phyloP scores from a whole-genome alignment of 495 filamentous ascomycete genomes.

The Neurospora sp. region DNA sequence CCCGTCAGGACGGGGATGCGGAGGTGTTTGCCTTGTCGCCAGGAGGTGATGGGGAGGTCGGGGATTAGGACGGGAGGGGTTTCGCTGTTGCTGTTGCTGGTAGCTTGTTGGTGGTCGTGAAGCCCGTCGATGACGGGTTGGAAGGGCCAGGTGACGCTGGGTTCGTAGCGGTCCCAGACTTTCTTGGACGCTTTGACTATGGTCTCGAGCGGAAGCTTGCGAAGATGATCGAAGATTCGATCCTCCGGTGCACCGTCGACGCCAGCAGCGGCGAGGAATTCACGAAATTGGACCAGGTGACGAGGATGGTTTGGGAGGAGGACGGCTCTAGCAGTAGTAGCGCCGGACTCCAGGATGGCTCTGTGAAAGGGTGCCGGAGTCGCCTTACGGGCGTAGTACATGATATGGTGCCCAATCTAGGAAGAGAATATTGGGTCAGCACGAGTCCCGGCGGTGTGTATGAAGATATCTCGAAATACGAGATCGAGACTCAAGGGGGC shows the following conservation, averaged over 20 bases:
- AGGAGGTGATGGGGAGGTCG: conserved; percentile 45
- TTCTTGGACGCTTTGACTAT: conserved; percentile 39
- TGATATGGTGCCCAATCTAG: conserved; percentile 55
- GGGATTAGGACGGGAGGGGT: conserved; percentile 35
- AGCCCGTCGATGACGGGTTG: conserved; percentile 55
- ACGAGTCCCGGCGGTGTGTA: background rate
- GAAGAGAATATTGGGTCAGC: conserved; percentile 4
- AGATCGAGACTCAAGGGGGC: background rate
- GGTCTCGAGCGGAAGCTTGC: conserved; percentile 32
- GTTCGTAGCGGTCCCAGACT: conserved; percentile 44
- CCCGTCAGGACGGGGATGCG: conserved; percentile 54
- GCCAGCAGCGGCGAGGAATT: conserved; percentile 42
- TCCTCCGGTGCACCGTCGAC: conserved; percentile 30
- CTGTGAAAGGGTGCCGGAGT: conserved; percentile 43
- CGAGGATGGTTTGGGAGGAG: conserved; percentile 44
- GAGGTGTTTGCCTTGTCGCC: conserved; percentile 41
- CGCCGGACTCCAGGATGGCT: conserved; percentile 55
- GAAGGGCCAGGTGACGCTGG: conserved; percentile 53
- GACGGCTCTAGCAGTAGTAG: conserved; percentile 49
- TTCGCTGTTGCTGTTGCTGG: conserved; percentile 10
- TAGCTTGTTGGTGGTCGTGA: conserved; percentile 9
- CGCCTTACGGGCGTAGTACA: conserved; percentile 33
- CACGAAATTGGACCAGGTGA: conserved; percentile 49
- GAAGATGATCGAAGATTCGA: conserved; percentile 41
- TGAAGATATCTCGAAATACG: background rate